These are phyloP conservation scores for Coemansia sp. DNA, from an alignment of 192 early-diverging fungal species.

Conservation along the genomic window DNA sequence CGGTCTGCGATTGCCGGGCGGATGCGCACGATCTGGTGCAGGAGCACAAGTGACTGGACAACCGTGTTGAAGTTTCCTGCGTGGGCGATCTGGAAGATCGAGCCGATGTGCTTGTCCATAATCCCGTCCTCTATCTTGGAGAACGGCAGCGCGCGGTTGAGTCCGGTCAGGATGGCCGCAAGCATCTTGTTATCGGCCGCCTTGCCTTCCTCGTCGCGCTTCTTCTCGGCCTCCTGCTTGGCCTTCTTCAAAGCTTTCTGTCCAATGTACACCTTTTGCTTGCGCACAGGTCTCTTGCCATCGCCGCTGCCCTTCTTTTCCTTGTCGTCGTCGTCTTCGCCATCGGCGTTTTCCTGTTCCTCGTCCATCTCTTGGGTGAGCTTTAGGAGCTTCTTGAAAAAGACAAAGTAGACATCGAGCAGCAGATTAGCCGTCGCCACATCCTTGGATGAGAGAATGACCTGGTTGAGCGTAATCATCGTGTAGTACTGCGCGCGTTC, in stretches of 20 bases:
- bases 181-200: conserved; percentile 74
- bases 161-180: conserved; percentile 87
- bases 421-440: conserved; percentile 76
- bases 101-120: conserved; percentile 80
- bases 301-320: conserved; percentile 10
- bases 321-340: conserved; percentile 49
- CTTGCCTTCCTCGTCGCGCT: conserved; percentile 49
- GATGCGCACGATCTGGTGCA: conserved; percentile 63
- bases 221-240: conserved; percentile 51
- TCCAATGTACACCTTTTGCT: conserved; percentile 43
- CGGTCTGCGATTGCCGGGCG: conserved; percentile 69
- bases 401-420: conserved; percentile 85
- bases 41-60: conserved; percentile 88
- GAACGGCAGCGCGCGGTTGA: conserved; percentile 94
- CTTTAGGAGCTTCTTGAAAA: conserved; percentile 83
- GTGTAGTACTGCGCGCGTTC: conserved; percentile 90
- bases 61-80: conserved; percentile 88
- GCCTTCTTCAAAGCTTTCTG: conserved; percentile 52
- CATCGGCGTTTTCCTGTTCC: conserved; percentile 27
- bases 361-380: conserved; percentile 56
- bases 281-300: conserved; percentile 40
- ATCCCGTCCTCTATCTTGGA: conserved; percentile 75
- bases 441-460: conserved; percentile 77
- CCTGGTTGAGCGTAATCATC: conserved; percentile 89
- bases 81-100: conserved; percentile 90